These are phyloP conservation scores for Trichosanthes truncata DNA, from an alignment of 306 rosid genomes.

Conservation along the genomic window DNA sequence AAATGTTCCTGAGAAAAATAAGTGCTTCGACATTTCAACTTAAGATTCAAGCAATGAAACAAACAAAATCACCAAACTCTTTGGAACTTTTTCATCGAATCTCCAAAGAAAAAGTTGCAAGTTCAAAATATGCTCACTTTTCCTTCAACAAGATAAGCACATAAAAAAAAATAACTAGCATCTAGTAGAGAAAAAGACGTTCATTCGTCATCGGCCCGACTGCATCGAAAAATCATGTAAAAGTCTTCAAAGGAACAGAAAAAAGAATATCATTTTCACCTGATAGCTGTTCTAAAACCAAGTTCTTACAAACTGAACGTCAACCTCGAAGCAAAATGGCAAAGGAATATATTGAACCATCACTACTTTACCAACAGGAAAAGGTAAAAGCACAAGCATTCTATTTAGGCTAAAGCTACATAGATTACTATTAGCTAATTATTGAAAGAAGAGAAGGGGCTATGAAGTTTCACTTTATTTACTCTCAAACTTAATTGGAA, in stretches of 20 bases:
- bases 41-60: neutral
- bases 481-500: slow-evolving; percentile 2
- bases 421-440: neutral
- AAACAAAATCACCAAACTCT: neutral
- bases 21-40: neutral
- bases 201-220: neutral
- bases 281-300: neutral
- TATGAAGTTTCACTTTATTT: neutral
- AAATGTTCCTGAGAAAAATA: neutral
- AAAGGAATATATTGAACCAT: neutral
- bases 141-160: neutral
- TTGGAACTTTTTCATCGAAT: neutral
- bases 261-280: neutral
- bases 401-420: neutral
- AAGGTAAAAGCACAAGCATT: neutral
- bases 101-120: neutral
- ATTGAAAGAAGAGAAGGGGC: neutral
- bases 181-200: neutral
- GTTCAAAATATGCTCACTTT: neutral
- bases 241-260: neutral
- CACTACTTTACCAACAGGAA: neutral
- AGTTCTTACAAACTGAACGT: neutral
- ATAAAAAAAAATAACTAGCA: neutral
- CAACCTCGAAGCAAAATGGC: neutral
- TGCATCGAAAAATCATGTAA: neutral